Conservation (phyloP, 2,329 filamentous ascomycete genomes). For the Lecanicillium sp. region DNA sequence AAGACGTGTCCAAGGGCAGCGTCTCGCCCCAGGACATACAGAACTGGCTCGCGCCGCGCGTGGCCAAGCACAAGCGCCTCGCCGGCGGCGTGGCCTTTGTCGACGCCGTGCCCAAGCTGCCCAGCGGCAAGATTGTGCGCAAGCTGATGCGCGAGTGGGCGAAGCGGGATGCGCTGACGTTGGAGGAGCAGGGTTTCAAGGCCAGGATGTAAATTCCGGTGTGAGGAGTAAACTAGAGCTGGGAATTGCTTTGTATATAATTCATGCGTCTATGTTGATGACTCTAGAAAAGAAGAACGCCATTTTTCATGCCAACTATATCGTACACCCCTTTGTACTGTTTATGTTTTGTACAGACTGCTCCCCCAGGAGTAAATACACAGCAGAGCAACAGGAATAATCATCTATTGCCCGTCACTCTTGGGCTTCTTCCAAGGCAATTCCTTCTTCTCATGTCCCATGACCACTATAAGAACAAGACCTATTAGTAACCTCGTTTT, state of each 20-base stretch:
- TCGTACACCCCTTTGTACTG: too few species aligned
- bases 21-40: conserved; percentile 46
- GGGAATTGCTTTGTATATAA: neutral
- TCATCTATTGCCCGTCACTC: neutral
- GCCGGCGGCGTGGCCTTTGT: conserved; percentile 46
- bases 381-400: too few species aligned
- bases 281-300: too few species aligned
- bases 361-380: too few species aligned
- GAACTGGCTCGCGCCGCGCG: conserved; percentile 34
- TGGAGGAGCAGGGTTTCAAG: conserved; percentile 14
- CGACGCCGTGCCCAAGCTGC: conserved; percentile 48
- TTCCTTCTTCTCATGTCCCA: conserved; percentile 22
- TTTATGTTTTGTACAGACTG: too few species aligned
- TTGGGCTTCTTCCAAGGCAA: conserved; percentile 6
- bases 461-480: conserved; percentile 21
- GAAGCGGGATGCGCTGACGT: conserved; percentile 37
- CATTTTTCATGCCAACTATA: too few species aligned
- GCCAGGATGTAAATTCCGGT: conserved; percentile 24
- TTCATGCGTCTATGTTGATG: too few species aligned
- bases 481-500: too few species aligned
- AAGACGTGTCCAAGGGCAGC: conserved; percentile 34
- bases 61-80: conserved; percentile 45
- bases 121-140: conserved; percentile 50
- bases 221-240: too few species aligned
- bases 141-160: conserved; percentile 50